Percentiles rank a stretch among this genome's conserved stretches.
These are phyloP conservation scores for Juglanconis juglandina DNA, from an alignment of 2,329 filamentous ascomycete genomes.

Conservation along the genomic window DNA sequence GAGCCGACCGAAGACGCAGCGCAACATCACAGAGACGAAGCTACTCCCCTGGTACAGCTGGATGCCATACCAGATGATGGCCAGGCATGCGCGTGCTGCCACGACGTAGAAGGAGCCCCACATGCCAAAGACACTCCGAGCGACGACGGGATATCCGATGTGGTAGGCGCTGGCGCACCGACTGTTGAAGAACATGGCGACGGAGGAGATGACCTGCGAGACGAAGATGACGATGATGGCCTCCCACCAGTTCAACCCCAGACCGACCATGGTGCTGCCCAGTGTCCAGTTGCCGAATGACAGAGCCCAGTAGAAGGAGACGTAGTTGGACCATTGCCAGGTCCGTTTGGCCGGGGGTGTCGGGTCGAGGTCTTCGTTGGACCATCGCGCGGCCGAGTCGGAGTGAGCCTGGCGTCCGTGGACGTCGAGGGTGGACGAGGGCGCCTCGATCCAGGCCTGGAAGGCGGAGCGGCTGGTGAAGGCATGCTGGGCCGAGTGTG, in stretches of 20 bases:
- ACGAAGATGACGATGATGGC: conserved; percentile 41
- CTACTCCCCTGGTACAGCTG: conserved; percentile 21
- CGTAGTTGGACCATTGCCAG: conserved; percentile 38
- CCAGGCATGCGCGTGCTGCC: conserved; percentile 35
- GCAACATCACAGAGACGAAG: conserved; percentile 22
- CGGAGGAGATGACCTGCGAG: conserved; percentile 37
- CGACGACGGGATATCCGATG: conserved; percentile 37
- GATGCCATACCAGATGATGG: conserved; percentile 37
- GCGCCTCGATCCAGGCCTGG: conserved; percentile 11
- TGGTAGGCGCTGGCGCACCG: conserved; percentile 39
- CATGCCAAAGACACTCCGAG: conserved; percentile 38
- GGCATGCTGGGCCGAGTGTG: conserved; percentile 3
- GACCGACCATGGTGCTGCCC: conserved; percentile 33
- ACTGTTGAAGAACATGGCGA: conserved; percentile 43
- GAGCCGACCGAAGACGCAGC: conserved; percentile 29
- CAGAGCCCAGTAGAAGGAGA: conserved; percentile 36
- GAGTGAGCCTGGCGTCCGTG: not conserved
- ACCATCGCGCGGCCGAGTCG: conserved; percentile 1
- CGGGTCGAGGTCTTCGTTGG: conserved; percentile 30
- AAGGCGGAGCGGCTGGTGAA: conserved; percentile 10
- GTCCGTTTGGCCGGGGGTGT: conserved; percentile 35
- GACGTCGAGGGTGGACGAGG: conserved; percentile 1
- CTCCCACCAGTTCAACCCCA: conserved; percentile 44
- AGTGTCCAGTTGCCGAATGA: conserved; percentile 41
- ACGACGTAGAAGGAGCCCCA: conserved; percentile 42